Base-by-base conservation (phyloP, 345 rosid genomes). In the Hibiscus mutabilis region DNA sequence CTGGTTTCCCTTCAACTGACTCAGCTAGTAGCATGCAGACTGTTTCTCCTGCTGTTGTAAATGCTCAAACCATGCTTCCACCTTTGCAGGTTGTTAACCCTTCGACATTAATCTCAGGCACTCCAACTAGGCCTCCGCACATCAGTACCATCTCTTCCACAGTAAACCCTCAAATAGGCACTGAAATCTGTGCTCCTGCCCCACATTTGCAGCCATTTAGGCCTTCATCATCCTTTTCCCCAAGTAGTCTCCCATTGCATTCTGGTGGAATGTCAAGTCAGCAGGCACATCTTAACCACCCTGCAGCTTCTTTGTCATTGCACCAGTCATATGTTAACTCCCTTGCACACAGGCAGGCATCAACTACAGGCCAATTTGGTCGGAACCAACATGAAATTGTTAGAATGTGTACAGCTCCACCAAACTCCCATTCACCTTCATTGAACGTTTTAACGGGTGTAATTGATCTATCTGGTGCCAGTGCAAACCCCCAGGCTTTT, bases 121-220 rank as follows among this genome's bases (percentile, higher is more conserved):
- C 60, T 55, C 60, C 73, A 25, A 24, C 72, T 11, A 81, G 85
- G 72, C 79, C 84, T 7, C 78, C 84, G 55, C 74, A 65, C 46
- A 71, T 81, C 58, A 77, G 74, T 69, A 69, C 78, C 18, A 19
- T 79, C 52, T 79, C 82, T 37, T 19, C 90, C 18, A n/a, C 69
- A 1, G 68, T 52, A 64, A 85, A 69, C 73, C 76, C 49, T 69
- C 87, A 74, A 70, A 47, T 68, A 19, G 59, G 81, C 40, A 74
- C 73, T 65, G 86, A 82, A 73, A 49, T 75, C 68, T 82, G 85
- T 62, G 79, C 85, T 58, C 87, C 85, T 72, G 83, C 91, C 29
- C 87, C 89, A 2, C 88, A 88, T 76, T 33, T 84, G 69, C 88
- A 80, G 25, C 76, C 74, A 61, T 78, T 81, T 59, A 84, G 89